A percentile compares a stretch with the other conserved stretches of the same genome.
phyloP scores from a whole-genome alignment of 371 early-diverging fungal genomes.

The Mortierella sp. region DNA sequence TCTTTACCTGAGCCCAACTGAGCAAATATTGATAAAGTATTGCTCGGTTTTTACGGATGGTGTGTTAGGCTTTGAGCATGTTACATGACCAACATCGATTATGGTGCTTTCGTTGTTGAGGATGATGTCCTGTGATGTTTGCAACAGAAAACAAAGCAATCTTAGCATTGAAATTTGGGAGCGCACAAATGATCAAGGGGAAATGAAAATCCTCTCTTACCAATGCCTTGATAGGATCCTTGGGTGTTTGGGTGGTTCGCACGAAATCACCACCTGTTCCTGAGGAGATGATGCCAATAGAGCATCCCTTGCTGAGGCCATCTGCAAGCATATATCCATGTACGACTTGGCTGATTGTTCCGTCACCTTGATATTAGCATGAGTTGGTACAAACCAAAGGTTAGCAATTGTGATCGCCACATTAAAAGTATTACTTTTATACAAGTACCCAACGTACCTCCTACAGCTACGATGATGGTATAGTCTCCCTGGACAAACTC shows the following conservation, averaged over 20 bases:
- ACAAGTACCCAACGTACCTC: constrained; percentile 22
- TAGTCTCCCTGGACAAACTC: constrained; percentile 37
- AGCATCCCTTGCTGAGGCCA: constrained; percentile 26
- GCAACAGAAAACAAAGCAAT: neutral
- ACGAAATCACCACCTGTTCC: constrained; percentile 58
- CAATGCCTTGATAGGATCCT: constrained; percentile 37
- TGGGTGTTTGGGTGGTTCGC: constrained; percentile 35
- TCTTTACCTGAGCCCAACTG: constrained; percentile 47
- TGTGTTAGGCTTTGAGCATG: constrained; percentile 22
- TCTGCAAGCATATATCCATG: constrained; percentile 52
- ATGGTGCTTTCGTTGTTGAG: constrained; percentile 20
- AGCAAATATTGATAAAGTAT: constrained; percentile 56
- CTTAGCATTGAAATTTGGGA: neutral
- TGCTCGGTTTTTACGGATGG: constrained; percentile 27
- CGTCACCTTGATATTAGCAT: constrained; percentile 29
- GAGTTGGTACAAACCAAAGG: neutral
- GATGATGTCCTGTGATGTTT: constrained; percentile 27
- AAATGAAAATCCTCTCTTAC: constrained; percentile 12
- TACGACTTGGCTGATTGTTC: constrained; percentile 57
- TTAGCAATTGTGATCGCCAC: neutral
- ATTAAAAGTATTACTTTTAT: neutral
- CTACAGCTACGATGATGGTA: constrained; percentile 43
- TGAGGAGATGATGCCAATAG: constrained; percentile 51
- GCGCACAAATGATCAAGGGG: neutral
- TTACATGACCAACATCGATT: constrained; percentile 41